Percentiles rank a stretch among this genome's conserved stretches.
These are phyloP conservation scores for Niebla homalea DNA, from an alignment of 495 filamentous ascomycete genomes.

Conservation along the genomic window DNA sequence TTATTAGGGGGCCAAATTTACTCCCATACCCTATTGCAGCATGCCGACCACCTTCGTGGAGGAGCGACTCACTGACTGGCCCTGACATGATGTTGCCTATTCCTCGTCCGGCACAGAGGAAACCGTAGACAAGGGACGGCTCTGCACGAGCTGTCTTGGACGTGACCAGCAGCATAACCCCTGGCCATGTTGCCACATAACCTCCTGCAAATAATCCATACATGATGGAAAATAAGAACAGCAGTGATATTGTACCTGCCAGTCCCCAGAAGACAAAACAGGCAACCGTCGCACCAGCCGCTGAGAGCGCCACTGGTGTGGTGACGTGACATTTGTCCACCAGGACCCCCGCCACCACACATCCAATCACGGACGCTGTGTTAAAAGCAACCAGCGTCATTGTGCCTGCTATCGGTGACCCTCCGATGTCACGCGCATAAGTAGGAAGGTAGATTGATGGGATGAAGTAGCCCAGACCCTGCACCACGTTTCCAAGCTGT, in stretches of 20 bases:
- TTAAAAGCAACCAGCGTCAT: slow-evolving; percentile 31
- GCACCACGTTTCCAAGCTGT: slow-evolving; percentile 14
- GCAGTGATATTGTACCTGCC: slow-evolving; percentile 34
- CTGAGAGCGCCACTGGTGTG: slow-evolving; percentile 44
- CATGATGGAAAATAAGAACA: slow-evolving; percentile 49
- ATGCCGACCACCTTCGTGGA: slow-evolving; percentile 24
- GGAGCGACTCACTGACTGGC: slow-evolving; percentile 43
- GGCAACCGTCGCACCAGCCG: slow-evolving; percentile 42
- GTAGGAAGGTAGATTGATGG: slow-evolving; percentile 38
- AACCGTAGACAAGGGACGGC: slow-evolving; percentile 47
- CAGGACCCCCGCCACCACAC: slow-evolving; percentile 40
- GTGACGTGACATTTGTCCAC: slow-evolving; percentile 48
- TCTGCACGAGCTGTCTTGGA: slow-evolving; percentile 32
- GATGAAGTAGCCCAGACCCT: slow-evolving; percentile 40
- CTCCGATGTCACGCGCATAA: slow-evolving; percentile 29
- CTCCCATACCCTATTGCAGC: slow-evolving; percentile 25
- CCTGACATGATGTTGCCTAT: slow-evolving; percentile 52
- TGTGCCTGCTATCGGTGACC: slow-evolving; percentile 18
- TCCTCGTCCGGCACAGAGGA: slow-evolving; percentile 49
- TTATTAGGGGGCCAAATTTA: slow-evolving; percentile 30
- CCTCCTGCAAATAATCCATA: slow-evolving; percentile 62
- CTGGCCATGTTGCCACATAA: slow-evolving; percentile 48
- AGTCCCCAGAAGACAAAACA: slow-evolving; percentile 60
- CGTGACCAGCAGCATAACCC: slow-evolving; percentile 45
- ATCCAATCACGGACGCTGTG: slow-evolving; percentile 30